Evolutionary conservation across 768 basidiomycete species (phyloP).

Genomic region (Lyophyllum atratum): DNA sequence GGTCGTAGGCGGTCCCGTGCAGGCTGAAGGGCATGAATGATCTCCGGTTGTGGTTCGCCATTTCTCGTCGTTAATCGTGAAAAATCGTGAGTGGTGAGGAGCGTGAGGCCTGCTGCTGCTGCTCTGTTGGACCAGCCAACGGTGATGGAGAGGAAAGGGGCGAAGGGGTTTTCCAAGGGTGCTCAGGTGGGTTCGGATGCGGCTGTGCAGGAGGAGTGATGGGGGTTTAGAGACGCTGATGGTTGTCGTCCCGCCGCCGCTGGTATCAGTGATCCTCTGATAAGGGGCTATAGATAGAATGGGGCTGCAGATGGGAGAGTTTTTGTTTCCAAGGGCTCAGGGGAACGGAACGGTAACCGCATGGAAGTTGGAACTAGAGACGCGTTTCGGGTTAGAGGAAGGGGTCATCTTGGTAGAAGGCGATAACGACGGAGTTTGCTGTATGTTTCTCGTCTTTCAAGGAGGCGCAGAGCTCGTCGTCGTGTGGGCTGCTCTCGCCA

Average conservation of each 20-base stretch:
- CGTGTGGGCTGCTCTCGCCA: background rate
- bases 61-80: background rate
- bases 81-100: background rate
- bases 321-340: no score
- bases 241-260: background rate
- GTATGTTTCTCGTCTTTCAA: no score
- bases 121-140: background rate
- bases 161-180: background rate
- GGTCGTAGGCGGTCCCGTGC: constrained; percentile 5
- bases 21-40: constrained; percentile 6
- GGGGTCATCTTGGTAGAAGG: no score
- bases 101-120: background rate
- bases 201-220: background rate
- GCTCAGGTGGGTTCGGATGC: background rate
- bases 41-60: background rate
- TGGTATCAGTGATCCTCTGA: background rate
- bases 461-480: no score
- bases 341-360: no score
- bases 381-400: no score
- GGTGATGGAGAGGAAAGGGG: background rate
- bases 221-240: background rate
- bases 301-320: no score
- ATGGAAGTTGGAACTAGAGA: no score
- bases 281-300: background rate
- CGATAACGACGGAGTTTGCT: no score